Conservation (phyloP, 2,329 filamentous ascomycete genomes). For the Beauveria caledonica region DNA sequence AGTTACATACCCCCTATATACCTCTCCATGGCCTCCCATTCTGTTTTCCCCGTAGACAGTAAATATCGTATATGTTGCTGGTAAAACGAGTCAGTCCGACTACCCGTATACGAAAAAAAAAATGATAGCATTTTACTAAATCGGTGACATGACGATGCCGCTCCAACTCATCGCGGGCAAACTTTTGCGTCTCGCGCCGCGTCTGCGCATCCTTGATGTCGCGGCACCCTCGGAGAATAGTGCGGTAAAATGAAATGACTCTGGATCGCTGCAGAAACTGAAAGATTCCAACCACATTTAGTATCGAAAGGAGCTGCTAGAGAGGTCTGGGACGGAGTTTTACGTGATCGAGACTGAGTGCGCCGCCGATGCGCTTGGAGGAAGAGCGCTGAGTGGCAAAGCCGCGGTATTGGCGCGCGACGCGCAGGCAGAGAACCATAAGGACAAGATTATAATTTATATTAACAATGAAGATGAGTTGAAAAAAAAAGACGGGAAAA, state of each 20-base stretch:
- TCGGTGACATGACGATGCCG: constrained; percentile 49
- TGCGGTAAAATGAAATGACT: constrained; percentile 49
- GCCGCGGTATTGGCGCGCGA: not conserved
- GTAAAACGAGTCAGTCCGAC: not conserved
- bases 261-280: constrained; percentile 50
- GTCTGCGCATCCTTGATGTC: constrained; percentile 43
- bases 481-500: not conserved
- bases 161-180: constrained; percentile 54
- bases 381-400: constrained; percentile 9
- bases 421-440: not conserved
- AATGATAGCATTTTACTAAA: constrained; percentile 32
- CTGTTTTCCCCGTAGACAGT: constrained; percentile 55
- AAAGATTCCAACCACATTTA: not conserved
- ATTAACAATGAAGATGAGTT: not conserved
- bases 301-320: not conserved
- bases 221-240: constrained; percentile 46
- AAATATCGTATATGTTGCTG: constrained; percentile 55
- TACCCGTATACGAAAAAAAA: not conserved
- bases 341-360: constrained; percentile 53
- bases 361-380: constrained; percentile 21
- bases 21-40: constrained; percentile 54
- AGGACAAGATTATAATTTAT: not conserved
- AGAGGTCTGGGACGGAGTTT: constrained; percentile 14
- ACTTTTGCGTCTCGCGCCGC: constrained; percentile 46
- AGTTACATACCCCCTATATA: constrained; percentile 31